Conservation (phyloP, 2,329 filamentous ascomycete genomes). For the Zarea fungicola region DNA sequence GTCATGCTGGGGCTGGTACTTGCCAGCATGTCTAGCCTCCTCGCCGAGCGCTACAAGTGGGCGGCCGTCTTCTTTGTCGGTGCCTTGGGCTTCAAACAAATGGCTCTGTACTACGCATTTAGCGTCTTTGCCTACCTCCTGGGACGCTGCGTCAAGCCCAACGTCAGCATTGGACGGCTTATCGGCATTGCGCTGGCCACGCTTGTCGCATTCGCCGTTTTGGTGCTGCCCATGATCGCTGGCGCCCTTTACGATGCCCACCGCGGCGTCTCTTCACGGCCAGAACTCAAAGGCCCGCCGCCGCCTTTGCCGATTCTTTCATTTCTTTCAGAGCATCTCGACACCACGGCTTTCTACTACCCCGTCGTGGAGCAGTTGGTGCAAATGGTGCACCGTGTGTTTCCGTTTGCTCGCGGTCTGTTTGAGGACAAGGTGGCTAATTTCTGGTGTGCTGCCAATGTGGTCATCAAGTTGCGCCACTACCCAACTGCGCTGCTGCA, state of each 20-base stretch:
- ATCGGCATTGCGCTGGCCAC: slow-evolving; percentile 72
- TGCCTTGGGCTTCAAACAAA: slow-evolving; percentile 96
- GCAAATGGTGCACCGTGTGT: slow-evolving; percentile 86
- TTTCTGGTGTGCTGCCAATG: slow-evolving; percentile 91
- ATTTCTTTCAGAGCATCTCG: slow-evolving; percentile 52
- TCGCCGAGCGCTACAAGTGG: slow-evolving; percentile 82
- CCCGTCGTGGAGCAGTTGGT: slow-evolving; percentile 70
- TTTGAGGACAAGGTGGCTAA: slow-evolving; percentile 99
- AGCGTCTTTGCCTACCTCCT: slow-evolving; percentile 88
- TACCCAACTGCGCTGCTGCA: slow-evolving; percentile 71
- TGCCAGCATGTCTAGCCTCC: slow-evolving; percentile 80
- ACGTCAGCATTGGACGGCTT: slow-evolving; percentile 62
- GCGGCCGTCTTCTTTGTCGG: slow-evolving; percentile 89
- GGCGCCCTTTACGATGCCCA: slow-evolving; percentile 66
- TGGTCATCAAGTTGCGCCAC: slow-evolving; percentile 76
- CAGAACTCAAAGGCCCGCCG: slow-evolving; percentile 53
- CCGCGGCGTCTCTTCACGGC: slow-evolving; percentile 53
- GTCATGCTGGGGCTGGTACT: slow-evolving; percentile 93
- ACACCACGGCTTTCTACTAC: slow-evolving; percentile 65
- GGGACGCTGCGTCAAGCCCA: slow-evolving; percentile 76
- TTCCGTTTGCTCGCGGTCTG: slow-evolving; percentile 89
- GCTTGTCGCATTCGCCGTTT: slow-evolving; percentile 62
- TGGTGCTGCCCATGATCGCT: slow-evolving; percentile 70
- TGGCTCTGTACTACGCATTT: slow-evolving; percentile 96
- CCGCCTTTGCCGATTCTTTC: slow-evolving; percentile 58